phyloP scores from a whole-genome alignment of 352 stramenopile species.

The Pythium dissimile region DNA sequence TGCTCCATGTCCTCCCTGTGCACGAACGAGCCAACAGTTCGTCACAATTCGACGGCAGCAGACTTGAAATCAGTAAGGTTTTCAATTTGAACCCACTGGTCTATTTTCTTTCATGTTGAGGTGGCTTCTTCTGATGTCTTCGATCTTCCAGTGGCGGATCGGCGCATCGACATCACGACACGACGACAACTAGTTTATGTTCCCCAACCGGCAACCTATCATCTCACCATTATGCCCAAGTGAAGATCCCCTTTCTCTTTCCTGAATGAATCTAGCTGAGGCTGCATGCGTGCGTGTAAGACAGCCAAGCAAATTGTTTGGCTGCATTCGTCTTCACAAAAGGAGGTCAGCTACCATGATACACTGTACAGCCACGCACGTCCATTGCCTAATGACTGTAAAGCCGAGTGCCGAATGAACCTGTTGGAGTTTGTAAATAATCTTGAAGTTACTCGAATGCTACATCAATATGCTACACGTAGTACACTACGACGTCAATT shows the following conservation, averaged over 20 bases:
- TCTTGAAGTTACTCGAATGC: slow-evolving; percentile 10
- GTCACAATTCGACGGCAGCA: background rate
- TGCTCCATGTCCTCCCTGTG: slow-evolving; percentile 2
- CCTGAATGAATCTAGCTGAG: no score
- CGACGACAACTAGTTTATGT: background rate
- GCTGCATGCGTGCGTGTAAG: no score
- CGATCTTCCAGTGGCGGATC: background rate
- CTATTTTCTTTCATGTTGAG: background rate
- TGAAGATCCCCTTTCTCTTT: no score
- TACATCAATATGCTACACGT: slow-evolving; percentile 15
- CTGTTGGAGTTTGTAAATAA: background rate
- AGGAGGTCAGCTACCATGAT: no score
- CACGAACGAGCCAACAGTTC: slow-evolving; percentile 5
- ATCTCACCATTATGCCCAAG: background rate
- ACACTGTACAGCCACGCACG: no score
- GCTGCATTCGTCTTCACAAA: no score
- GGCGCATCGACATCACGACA: background rate
- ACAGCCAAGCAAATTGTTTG: no score
- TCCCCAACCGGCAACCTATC: no score
- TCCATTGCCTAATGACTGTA: no score
- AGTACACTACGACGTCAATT: background rate
- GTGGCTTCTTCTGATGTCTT: background rate
- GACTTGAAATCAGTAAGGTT: background rate
- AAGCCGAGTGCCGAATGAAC: background rate
- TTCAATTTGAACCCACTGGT: background rate